Evolutionary conservation across 176 grass and related monocot species (phyloP), one percentile per base, ranked within the genome.

Genomic region (Cenchrus americanus): DNA sequence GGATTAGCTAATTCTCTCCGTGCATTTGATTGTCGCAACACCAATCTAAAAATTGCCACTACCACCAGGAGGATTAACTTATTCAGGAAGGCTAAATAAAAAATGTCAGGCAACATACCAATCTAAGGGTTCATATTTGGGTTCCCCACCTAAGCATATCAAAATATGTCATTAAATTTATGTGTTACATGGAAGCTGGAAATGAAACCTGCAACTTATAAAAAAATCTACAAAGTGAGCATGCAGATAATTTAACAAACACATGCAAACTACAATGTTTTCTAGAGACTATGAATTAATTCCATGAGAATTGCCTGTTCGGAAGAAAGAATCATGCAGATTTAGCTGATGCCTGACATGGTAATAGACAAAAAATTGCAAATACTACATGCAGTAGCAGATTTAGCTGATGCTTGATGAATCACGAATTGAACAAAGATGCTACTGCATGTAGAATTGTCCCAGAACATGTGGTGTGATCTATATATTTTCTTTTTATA

Each of bases 361-460:
- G 50, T 41, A 76, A 61, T 14, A 60, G 44, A n/a, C 23, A 42
- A 40, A 48, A 5, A 22, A 4, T 77, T 62, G n/a, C 14, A 75
- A 82, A 62, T n/a, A n/a, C n/a, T n/a, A n/a, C n/a, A n/a, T n/a
- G n/a, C n/a, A n/a, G n/a, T n/a, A n/a, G n/a, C n/a, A n/a, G n/a
- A n/a, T n/a, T n/a, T n/a, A n/a, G n/a, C n/a, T n/a, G n/a, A n/a
- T n/a, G n/a, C 14, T 30, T 54, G 76, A 51, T 72, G 19, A 51
- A 78, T 69, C 24, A 75, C 55, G 40, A 72, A 55, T 30, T 62
- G 21, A 83, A 61, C 21, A n/a, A 77, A 55, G 46, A 64, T 83
- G 73, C 71, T 62, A 88, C 86, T 88, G 73, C 80, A 72, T 83
- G 73, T 3, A 62, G n/a, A n/a, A n/a, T n/a, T n/a, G n/a, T n/a